Percentiles rank a stretch among this genome's conserved stretches.
Conservation (phyloP, 106 monocot genomes). For the Posidonia australis region DNA sequence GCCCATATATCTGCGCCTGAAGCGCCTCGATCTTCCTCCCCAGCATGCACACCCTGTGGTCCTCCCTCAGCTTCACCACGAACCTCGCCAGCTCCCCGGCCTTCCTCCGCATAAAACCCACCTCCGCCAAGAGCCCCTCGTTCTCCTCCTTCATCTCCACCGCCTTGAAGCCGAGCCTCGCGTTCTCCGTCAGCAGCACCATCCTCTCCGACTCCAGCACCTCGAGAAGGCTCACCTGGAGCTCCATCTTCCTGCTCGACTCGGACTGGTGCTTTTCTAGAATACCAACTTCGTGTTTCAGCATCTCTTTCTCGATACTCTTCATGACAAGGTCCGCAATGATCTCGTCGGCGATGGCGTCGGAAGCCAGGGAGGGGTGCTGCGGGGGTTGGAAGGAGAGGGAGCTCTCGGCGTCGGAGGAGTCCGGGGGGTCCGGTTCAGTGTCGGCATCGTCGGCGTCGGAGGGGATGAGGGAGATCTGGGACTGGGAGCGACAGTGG, state of each 20-base stretch:
- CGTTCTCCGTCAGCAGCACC: slow-evolving; percentile 79
- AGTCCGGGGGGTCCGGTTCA: slow-evolving; percentile 7
- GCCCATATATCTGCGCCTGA: slow-evolving; percentile 49
- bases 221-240: slow-evolving; percentile 74
- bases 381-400: slow-evolving; percentile 40
- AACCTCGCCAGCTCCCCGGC: slow-evolving; percentile 64
- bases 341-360: slow-evolving; percentile 14
- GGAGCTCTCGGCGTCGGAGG: slow-evolving; percentile 64
- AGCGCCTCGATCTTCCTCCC: slow-evolving; percentile 66
- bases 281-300: slow-evolving; percentile 22
- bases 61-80: slow-evolving; percentile 61
- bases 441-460: slow-evolving; percentile 24
- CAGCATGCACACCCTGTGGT: slow-evolving; percentile 61
- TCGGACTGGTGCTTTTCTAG: slow-evolving; percentile 31
- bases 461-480: slow-evolving; percentile 24
- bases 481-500: slow-evolving; percentile 12
- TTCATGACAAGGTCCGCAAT: slow-evolving; percentile 47
- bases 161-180: slow-evolving; percentile 48
- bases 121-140: slow-evolving; percentile 42
- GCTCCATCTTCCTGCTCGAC: slow-evolving; percentile 51
- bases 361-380: not conserved
- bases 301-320: slow-evolving; percentile 49
- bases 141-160: slow-evolving; percentile 49
- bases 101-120: slow-evolving; percentile 50
- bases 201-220: slow-evolving; percentile 86